Evolutionary conservation across 805 yeast species (phyloP), one percentile per base, ranked within the genome.

Genomic region (Pichia rugopelliculosa): DNA sequence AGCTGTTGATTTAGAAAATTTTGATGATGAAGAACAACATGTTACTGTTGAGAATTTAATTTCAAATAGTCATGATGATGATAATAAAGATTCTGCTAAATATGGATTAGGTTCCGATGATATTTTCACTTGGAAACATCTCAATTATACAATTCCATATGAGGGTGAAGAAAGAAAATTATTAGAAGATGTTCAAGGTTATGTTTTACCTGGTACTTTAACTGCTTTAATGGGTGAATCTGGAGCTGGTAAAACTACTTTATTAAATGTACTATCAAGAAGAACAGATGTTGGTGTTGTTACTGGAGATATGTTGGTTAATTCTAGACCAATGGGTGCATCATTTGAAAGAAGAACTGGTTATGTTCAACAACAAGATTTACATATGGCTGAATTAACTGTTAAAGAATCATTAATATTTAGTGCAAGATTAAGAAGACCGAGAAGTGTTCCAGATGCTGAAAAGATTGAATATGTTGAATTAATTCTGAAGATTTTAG

Each of bases 201-300:
- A 64, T 59, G 68, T 71, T 56, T 61, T 66, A 33, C 82, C 84
- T 1, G 84, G 83, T 39, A 69, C 74, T 6, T 60, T 77, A 57
- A 78, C 82, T 20, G 83, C 84, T 2, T 62, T 78, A 39, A 78
- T 77, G 80, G 84, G 84, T 50, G 82, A 76, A 56, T 76, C 82
- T 3, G 84, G 84, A 53, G 83, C 83, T 18, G 84, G 83, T 57
- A 78, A 78, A 59, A 78, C 83, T 0, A 78, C 84, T 6, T 61
- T 78, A 44, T 66, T 78, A 50, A 77, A 78, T 56, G 73, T 73
- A 27, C 60, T 78, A 49, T 73, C 80, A 40, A 74, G 73, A 56
- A 66, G 84, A 57, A 65, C 71, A 39, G 73, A 73, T 42, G 65
- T 70, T 46, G 83, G 82, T 52, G 70, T 74, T 43, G 66, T 77